phyloP scores from a whole-genome alignment of 2,329 filamentous ascomycete species.

The Fusarium sp. region DNA sequence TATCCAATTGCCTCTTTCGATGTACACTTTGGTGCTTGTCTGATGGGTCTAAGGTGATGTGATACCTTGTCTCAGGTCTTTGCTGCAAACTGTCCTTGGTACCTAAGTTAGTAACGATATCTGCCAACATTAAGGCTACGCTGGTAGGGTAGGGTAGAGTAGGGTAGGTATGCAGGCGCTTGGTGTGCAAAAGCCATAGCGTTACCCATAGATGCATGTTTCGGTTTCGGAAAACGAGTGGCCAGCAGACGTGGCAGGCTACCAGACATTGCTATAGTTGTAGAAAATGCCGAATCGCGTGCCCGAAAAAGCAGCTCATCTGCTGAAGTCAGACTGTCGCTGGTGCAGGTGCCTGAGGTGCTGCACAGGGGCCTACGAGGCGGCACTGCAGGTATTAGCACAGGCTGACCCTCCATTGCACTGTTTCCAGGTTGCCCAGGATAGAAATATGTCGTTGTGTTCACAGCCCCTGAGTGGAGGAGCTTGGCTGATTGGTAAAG shows the following conservation, averaged over 20 bases:
- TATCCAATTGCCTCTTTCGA: neutral
- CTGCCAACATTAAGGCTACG: neutral
- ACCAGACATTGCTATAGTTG: slow-evolving; percentile 23
- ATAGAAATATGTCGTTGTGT: slow-evolving; percentile 25
- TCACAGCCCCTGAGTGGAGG: slow-evolving; percentile 35
- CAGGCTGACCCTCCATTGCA: slow-evolving; percentile 6
- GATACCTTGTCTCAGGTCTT: slow-evolving; percentile 18
- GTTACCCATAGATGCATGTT: slow-evolving; percentile 24
- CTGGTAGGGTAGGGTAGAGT: neutral
- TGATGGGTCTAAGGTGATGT: slow-evolving; percentile 3
- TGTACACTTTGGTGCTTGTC: neutral
- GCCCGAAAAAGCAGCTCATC: slow-evolving; percentile 21
- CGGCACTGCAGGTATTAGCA: slow-evolving; percentile 10
- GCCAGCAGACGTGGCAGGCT: slow-evolving; percentile 39
- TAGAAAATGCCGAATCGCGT: slow-evolving; percentile 18
- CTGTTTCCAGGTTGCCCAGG: slow-evolving; percentile 14
- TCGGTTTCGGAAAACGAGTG: slow-evolving; percentile 36
- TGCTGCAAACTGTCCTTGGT: neutral
- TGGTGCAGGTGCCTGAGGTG: neutral
- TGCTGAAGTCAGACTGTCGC: slow-evolving; percentile 18
- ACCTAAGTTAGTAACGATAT: neutral
- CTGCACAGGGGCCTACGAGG: slow-evolving; percentile 20
- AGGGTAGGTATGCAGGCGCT: slow-evolving; percentile 1
- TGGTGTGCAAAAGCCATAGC: slow-evolving; percentile 8
- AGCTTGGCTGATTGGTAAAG: slow-evolving; percentile 25